A percentile compares a stretch with the other conserved stretches of the same genome.
These are phyloP conservation scores for Ustilago trichophora DNA, from an alignment of 1,284 basidiomycete genomes.

Conservation along the genomic window DNA sequence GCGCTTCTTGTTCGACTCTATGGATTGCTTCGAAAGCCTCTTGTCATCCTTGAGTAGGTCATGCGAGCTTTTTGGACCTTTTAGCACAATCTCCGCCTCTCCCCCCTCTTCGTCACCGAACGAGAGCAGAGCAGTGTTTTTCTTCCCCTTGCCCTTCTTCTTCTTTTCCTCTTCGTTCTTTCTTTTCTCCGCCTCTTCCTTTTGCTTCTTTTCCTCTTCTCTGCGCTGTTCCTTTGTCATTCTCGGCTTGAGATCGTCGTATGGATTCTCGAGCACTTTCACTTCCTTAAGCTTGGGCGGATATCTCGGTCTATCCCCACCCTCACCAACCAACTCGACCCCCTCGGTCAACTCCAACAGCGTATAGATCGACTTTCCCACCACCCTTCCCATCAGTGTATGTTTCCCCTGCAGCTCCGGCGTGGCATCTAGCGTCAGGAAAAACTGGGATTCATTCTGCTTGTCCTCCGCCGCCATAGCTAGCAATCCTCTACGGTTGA, in stretches of 20 bases:
- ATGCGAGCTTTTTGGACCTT: constrained; percentile 59
- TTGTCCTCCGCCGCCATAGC: constrained; percentile 82
- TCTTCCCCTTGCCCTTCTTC: constrained; percentile 44
- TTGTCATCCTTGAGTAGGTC: constrained; percentile 57
- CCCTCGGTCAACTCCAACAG: constrained; percentile 74
- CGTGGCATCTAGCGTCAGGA: constrained; percentile 60
- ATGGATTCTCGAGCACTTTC: constrained; percentile 88
- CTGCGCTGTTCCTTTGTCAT: constrained; percentile 91
- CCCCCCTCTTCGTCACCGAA: constrained; percentile 59
- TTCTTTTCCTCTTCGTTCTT: constrained; percentile 22
- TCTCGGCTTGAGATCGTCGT: constrained; percentile 91
- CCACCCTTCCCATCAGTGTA: constrained; percentile 60
- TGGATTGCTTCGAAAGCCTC: constrained; percentile 39
- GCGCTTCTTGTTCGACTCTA: neutral
- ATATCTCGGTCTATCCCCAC: constrained; percentile 83
- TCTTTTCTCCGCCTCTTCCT: constrained; percentile 72
- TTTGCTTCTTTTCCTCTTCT: constrained; percentile 78
- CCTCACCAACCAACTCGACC: constrained; percentile 76
- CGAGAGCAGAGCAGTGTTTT: constrained; percentile 52
- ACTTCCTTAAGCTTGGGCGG: constrained; percentile 88
- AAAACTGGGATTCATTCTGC: constrained; percentile 68
- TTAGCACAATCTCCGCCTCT: constrained; percentile 2
- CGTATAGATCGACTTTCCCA: constrained; percentile 67
- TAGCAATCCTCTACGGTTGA: constrained; percentile 84
- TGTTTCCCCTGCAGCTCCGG: constrained; percentile 64